A percentile compares a stretch with the other conserved stretches of the same genome.
Conservation (phyloP, 2,329 filamentous ascomycete species). For the Aspergillus unguis region DNA sequence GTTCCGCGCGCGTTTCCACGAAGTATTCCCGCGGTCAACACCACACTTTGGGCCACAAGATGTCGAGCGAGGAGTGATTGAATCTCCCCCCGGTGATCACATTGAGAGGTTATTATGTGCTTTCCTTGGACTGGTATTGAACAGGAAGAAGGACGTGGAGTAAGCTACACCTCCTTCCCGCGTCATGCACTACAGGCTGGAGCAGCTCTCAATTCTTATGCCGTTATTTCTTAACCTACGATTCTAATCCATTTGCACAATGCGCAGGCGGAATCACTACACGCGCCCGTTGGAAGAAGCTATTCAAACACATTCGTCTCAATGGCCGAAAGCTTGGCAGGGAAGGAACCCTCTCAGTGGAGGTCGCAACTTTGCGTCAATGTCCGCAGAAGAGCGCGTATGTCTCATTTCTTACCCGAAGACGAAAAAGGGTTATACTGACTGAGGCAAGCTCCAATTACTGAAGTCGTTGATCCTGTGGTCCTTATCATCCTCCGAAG, state of each 20-base stretch:
- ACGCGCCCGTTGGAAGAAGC: conserved; percentile 91
- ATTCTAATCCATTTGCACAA: conserved; percentile 29
- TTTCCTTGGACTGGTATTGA: conserved; percentile 79
- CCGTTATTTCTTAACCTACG: conserved; percentile 4
- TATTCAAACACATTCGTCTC: conserved; percentile 73
- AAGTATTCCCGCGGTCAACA: conserved; percentile 82
- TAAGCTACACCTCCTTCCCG: conserved; percentile 50
- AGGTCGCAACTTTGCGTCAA: conserved; percentile 73
- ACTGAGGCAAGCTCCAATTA: conserved; percentile 64
- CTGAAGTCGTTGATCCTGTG: conserved; percentile 81
- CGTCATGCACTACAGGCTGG: conserved; percentile 5
- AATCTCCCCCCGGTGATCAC: conserved; percentile 74
- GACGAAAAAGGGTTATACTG: conserved; percentile 5
- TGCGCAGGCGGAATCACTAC: conserved; percentile 78
- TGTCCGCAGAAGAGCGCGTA: conserved; percentile 80
- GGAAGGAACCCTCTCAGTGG: conserved; percentile 79
- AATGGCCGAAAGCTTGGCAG: conserved; percentile 86
- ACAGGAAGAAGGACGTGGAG: conserved; percentile 99
- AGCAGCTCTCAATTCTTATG: background rate
- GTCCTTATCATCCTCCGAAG: conserved; percentile 84
- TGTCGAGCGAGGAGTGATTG: conserved; percentile 80
- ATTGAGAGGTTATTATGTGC: conserved; percentile 88
- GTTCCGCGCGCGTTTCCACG: conserved; percentile 91
- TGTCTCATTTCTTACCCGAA: conserved; percentile 22
- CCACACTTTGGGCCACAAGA: conserved; percentile 93